Evolutionary conservation across 75 land plant species (phyloP).

Genomic region (Gnetum montanum): DNA sequence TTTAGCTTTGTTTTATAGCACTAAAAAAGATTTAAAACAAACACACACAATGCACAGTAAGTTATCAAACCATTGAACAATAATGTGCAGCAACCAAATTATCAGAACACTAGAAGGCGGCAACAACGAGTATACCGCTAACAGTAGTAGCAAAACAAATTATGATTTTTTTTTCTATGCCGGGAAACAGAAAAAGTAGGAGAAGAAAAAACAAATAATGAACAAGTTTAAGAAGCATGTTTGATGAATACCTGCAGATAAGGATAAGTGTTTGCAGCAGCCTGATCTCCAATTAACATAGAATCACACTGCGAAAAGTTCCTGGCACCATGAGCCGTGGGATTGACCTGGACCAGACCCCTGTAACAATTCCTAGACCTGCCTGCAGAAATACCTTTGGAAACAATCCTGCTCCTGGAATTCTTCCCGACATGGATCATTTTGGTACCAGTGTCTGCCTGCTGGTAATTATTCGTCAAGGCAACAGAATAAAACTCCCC

Average conservation of each 20-base stretch:
- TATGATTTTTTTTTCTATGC: too few species aligned
- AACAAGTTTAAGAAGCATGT: background rate
- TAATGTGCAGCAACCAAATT: too few species aligned
- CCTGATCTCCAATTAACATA: slow-evolving; percentile 93
- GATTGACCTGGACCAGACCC: slow-evolving; percentile 82
- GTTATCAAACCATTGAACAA: too few species aligned
- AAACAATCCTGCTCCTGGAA: slow-evolving; percentile 80
- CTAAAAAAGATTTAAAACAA: too few species aligned
- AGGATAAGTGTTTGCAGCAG: slow-evolving; percentile 95
- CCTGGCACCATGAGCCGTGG: slow-evolving; percentile 69
- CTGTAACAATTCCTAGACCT: slow-evolving; percentile 83
- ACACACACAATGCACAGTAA: too few species aligned
- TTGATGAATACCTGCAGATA: slow-evolving; percentile 66
- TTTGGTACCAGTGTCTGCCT: slow-evolving; percentile 98
- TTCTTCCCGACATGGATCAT: slow-evolving; percentile 99
- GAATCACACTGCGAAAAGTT: slow-evolving; percentile 98
- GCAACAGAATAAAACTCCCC: slow-evolving; percentile 99
- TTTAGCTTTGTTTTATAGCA: too few species aligned
- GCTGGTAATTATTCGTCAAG: slow-evolving; percentile 88
- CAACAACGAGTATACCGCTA: too few species aligned
- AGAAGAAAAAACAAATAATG: too few species aligned
- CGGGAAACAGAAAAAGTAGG: background rate
- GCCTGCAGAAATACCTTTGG: slow-evolving; percentile 97
- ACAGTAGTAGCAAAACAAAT: too few species aligned
- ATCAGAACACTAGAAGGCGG: too few species aligned